A percentile compares a stretch with the other conserved stretches of the same genome.
These are phyloP conservation scores for Paracamarosporium sp. DNA, from an alignment of 2,329 filamentous ascomycete genomes.

Conservation along the genomic window DNA sequence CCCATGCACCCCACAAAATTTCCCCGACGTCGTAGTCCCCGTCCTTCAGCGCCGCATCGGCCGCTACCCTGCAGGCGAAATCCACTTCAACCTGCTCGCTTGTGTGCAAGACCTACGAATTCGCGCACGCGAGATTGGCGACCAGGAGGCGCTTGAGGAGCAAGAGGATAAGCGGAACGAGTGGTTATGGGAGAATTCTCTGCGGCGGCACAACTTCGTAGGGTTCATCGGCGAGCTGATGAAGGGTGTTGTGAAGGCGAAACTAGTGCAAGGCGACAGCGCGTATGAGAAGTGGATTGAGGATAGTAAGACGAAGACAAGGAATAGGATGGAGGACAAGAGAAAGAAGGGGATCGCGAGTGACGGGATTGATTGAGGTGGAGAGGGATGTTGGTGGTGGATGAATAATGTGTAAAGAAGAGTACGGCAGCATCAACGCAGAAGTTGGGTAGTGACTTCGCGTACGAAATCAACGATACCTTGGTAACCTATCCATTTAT, in stretches of 20 bases:
- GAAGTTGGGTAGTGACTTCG: background rate
- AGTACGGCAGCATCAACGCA: background rate
- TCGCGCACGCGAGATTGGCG: conserved; percentile 80
- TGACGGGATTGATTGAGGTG: conserved; percentile 22
- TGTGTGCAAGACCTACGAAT: conserved; percentile 85
- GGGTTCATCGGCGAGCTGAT: conserved; percentile 91
- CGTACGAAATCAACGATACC: background rate
- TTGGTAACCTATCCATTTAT: background rate
- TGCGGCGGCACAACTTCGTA: conserved; percentile 93
- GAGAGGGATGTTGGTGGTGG: background rate
- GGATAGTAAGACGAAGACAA: conserved; percentile 67
- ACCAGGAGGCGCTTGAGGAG: conserved; percentile 75
- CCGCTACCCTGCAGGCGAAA: conserved; percentile 85
- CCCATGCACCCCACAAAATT: conserved; percentile 70
- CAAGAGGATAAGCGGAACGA: conserved; percentile 84
- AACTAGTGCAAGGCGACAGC: conserved; percentile 70
- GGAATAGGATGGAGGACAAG: conserved; percentile 55
- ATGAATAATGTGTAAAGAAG: background rate
- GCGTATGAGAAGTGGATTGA: conserved; percentile 77
- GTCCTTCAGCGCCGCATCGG: conserved; percentile 84
- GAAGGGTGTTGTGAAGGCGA: conserved; percentile 80
- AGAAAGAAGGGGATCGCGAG: conserved; percentile 43
- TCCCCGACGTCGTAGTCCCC: conserved; percentile 82
- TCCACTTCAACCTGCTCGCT: conserved; percentile 93
- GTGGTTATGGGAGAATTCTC: conserved; percentile 95